These are phyloP conservation scores for Boletus smithii DNA, from an alignment of 1,284 basidiomycete species.

Conservation along the genomic window DNA sequence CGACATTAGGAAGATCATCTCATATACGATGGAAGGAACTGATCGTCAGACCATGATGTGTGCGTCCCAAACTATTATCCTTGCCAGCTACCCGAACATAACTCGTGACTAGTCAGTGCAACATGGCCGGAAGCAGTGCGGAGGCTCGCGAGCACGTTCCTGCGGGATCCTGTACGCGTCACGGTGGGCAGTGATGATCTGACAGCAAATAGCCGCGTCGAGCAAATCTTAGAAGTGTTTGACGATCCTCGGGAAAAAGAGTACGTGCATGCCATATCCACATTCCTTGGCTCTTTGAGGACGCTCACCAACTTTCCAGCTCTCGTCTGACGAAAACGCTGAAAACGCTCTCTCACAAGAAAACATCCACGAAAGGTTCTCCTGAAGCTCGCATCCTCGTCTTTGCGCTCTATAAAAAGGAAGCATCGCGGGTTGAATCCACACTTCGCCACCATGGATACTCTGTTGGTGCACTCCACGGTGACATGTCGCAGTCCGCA, in stretches of 20 bases:
- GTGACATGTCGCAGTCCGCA: slow-evolving; percentile 87
- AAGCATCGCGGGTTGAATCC: slow-evolving; percentile 86
- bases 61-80: slow-evolving; percentile 36
- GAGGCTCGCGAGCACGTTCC: slow-evolving; percentile 88
- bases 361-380: slow-evolving; percentile 46
- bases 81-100: not conserved
- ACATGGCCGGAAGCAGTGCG: slow-evolving; percentile 99
- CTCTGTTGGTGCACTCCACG: slow-evolving; percentile 86
- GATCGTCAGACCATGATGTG: slow-evolving; percentile 92
- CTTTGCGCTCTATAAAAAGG: slow-evolving; percentile 98
- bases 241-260: slow-evolving; percentile 88
- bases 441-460: slow-evolving; percentile 80
- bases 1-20: slow-evolving; percentile 92
- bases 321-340: slow-evolving; percentile 67
- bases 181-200: slow-evolving; percentile 96
- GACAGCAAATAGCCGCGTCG: slow-evolving; percentile 89
- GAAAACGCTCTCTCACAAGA: slow-evolving; percentile 59
- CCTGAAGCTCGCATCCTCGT: slow-evolving; percentile 78
- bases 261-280: slow-evolving; percentile 39
- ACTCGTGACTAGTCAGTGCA: slow-evolving; percentile 70
- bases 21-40: slow-evolving; percentile 61
- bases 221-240: slow-evolving; percentile 85
- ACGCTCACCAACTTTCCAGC: slow-evolving; percentile 39
- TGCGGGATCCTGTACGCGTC: slow-evolving; percentile 81
- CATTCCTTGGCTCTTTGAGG: not conserved